Conservation (phyloP, 2,329 filamentous ascomycete genomes). For the Diaporthe batatas region DNA sequence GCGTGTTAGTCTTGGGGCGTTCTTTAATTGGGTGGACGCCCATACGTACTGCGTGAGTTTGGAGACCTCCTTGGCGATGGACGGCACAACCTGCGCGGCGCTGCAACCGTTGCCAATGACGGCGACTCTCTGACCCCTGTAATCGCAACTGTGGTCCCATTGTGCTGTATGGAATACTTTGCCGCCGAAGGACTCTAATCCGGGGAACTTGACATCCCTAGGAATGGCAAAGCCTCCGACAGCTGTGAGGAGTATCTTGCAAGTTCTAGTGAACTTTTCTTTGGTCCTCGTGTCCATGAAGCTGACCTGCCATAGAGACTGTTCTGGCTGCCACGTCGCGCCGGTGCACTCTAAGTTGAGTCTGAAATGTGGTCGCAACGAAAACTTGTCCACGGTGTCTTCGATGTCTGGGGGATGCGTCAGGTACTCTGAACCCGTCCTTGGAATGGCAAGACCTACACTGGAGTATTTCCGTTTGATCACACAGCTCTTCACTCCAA, state of each 20-base stretch:
- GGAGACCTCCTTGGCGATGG: slow-evolving; percentile 48
- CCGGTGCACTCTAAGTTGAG: background rate
- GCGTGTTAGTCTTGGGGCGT: background rate
- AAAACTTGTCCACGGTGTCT: background rate
- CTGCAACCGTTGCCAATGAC: slow-evolving; percentile 56
- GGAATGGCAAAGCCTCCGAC: slow-evolving; percentile 4
- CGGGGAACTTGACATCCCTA: background rate
- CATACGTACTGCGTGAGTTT: slow-evolving; percentile 25
- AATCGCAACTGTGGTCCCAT: slow-evolving; percentile 50
- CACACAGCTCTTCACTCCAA: slow-evolving; percentile 15
- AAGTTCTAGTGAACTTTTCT: background rate
- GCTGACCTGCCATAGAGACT: background rate
- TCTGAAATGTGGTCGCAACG: background rate
- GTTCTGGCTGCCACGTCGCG: background rate
- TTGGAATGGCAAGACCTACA: background rate
- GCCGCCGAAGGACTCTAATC: slow-evolving; percentile 48
- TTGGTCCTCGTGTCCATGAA: background rate
- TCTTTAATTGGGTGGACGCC: fast-evolving
- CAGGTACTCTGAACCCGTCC: no score
- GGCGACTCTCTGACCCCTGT: slow-evolving; percentile 50
- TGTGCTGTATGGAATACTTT: slow-evolving; percentile 52
- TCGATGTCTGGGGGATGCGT: background rate
- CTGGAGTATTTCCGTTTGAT: slow-evolving; percentile 1
- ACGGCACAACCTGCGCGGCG: slow-evolving; percentile 53
- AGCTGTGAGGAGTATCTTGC: background rate